A percentile compares a stretch with the other conserved stretches of the same genome.
Conservation (phyloP, 768 basidiomycete species). For the Phallus indusiatus region DNA sequence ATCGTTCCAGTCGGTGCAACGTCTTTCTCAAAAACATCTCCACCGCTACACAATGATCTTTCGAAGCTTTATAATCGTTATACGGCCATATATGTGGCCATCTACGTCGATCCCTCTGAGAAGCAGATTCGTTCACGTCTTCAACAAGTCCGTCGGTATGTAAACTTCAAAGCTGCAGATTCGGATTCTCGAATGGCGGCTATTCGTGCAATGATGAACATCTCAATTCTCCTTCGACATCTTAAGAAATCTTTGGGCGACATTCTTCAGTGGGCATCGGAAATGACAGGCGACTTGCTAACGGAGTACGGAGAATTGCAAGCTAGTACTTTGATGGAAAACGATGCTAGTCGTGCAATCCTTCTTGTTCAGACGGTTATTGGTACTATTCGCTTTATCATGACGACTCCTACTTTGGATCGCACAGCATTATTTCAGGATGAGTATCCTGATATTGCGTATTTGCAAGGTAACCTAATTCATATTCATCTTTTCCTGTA, state of each 20-base stretch:
- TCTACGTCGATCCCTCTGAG: slow-evolving; percentile 52
- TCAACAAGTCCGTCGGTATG: slow-evolving; percentile 55
- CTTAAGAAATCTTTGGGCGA: slow-evolving; percentile 40
- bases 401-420: slow-evolving; percentile 31
- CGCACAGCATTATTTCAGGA: slow-evolving; percentile 21
- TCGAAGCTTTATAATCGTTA: slow-evolving; percentile 81
- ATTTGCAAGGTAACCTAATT: slow-evolving; percentile 41
- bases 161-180: slow-evolving; percentile 59
- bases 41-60: slow-evolving; percentile 44
- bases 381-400: slow-evolving; percentile 44
- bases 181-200: slow-evolving; percentile 54
- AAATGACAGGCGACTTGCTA: slow-evolving; percentile 46
- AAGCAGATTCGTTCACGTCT: slow-evolving; percentile 43
- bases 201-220: slow-evolving; percentile 65
- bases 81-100: slow-evolving; percentile 57
- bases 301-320: slow-evolving; percentile 32
- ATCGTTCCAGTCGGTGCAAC: slow-evolving; percentile 64
- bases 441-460: slow-evolving; percentile 53
- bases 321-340: slow-evolving; percentile 1
- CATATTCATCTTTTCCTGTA: background rate
- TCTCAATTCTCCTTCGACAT: slow-evolving; percentile 52
- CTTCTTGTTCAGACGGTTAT: slow-evolving; percentile 44
- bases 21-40: slow-evolving; percentile 45
- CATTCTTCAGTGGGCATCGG: slow-evolving; percentile 54
- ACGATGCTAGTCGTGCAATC: slow-evolving; percentile 20